Evolutionary conservation across 2,329 filamentous ascomycete genomes (phyloP), one percentile per base, ranked within the genome.

Genomic region (Aspergillus proliferans): DNA sequence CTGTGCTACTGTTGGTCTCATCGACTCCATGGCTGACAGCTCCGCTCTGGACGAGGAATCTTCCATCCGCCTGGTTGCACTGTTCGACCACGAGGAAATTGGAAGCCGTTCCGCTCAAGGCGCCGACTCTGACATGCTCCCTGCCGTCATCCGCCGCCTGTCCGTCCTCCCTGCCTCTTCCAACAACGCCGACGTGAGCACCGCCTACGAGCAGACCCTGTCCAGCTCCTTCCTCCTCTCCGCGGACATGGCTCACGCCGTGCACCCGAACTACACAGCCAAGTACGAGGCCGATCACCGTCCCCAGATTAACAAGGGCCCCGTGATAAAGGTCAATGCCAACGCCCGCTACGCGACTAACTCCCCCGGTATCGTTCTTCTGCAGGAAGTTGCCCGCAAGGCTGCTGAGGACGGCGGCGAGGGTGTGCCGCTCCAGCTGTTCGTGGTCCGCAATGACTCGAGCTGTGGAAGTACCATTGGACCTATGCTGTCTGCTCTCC

Each of bases 71-170:
- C 77, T 98, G n/a, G 86, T 94, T 58, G 86, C 90, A 33, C 88
- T 92, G 71, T 98, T 98, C 69, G 93, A 98, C 67, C 91, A 98
- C 72, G 93, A 98, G 71, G 93, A 98, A 68, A 93, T 98, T 63
- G 93, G 93, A 47, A 95, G 88, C 53, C 84, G 82, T 50, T 95
- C 90, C 2, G 91, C 92, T 4, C 93, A 98, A 64, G 93, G 93
- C 53, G 93, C 93, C 15, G 84, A 94, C 71, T 95, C 89, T 4
- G 95, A 95, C 71, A 79, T 95, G 50, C 80, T 98, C 15, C 92
- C 93, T 1, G 82, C 88, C 21, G 85, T 97, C 43, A 80, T 97
- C 47, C 86, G 88, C 52, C 87, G 93, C 47, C 80, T 98, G 15
- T 93, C 88, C 1, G 86, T 88, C 28, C 77, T 96, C 28, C 86